phyloP scores from a whole-genome alignment of 495 filamentous ascomycete genomes.

The Daldinia bambusicola region DNA sequence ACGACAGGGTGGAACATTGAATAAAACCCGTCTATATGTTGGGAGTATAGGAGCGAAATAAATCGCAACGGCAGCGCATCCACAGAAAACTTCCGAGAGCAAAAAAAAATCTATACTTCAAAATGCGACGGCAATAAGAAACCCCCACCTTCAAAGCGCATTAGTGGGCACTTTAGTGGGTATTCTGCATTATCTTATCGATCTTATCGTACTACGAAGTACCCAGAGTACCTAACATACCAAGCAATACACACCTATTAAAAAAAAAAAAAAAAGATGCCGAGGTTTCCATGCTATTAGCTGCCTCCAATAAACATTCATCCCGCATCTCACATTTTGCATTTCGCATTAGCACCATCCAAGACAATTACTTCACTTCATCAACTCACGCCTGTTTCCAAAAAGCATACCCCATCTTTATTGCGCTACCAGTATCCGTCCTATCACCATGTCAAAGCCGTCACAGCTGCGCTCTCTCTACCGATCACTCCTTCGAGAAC shows the following conservation, averaged over 20 bases:
- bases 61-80: not conserved
- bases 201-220: conserved; percentile 8
- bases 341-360: no score
- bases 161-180: not conserved
- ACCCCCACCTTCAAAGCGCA: not conserved
- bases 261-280: not conserved
- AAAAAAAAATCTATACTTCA: not conserved
- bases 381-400: not conserved
- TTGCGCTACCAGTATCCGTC: not conserved
- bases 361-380: no score
- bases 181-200: conserved; percentile 29
- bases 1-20: not conserved
- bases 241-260: no score
- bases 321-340: not conserved
- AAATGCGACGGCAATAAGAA: not conserved
- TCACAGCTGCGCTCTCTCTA: conserved; percentile 79
- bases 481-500: conserved; percentile 88
- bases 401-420: not conserved
- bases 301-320: not conserved
- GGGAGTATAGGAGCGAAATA: not conserved
- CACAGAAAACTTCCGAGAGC: no score
- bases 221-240: no score
- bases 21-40: not conserved
- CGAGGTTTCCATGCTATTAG: not conserved
- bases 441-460: conserved; percentile 47